Evolutionary conservation across 140 eudicot genomes (phyloP), one percentile per base, ranked within the genome.

Genomic region (Anethum foeniculum): DNA sequence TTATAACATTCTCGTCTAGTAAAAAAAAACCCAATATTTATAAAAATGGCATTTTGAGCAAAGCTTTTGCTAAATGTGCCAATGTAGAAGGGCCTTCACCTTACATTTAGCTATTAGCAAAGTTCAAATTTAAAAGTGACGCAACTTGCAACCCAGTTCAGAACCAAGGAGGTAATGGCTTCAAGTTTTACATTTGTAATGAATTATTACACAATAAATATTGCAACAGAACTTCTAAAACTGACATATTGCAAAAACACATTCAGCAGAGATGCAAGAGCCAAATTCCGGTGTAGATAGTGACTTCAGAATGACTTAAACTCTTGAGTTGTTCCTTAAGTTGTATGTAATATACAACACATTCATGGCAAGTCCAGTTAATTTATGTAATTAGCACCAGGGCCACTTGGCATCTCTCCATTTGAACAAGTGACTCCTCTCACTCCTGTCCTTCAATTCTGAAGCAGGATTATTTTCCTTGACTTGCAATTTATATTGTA

Each of bases 381-480:
- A 68, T 7, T 30, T 68, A 4, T 14, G 23, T 68, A 54, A 30
- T 91, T 84, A 92, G 88, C 88, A 85, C 98, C 96, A 93, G 48
- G 98, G 98, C 97, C 98, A 93, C 81, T 87, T 85, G 77, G 98
- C 96, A 79, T 94, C 96, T 79, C 90, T 90, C 98, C 98, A 92
- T 79, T 76, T 84, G 56, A 94, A 86, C 83, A 87, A 78, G 32
- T 86, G 97, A 78, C 83, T 78, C 58, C 7, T 75, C 21, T 21
- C 77, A 67, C 16, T 68, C 38, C 11, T 67, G 71, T 38, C 76
- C 38, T 34, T 34, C 75, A 81, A 34, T 6, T 14, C 71, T 36
- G 77, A 46, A 44, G 67, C 71, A 12, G 75, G 43, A 69, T 36
- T 41, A n/a, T 28, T n/a, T 69, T 72, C 81, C 76, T 84, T 77